phyloP scores from a whole-genome alignment of 495 filamentous ascomycete species.

The Aspergillus affinis region DNA sequence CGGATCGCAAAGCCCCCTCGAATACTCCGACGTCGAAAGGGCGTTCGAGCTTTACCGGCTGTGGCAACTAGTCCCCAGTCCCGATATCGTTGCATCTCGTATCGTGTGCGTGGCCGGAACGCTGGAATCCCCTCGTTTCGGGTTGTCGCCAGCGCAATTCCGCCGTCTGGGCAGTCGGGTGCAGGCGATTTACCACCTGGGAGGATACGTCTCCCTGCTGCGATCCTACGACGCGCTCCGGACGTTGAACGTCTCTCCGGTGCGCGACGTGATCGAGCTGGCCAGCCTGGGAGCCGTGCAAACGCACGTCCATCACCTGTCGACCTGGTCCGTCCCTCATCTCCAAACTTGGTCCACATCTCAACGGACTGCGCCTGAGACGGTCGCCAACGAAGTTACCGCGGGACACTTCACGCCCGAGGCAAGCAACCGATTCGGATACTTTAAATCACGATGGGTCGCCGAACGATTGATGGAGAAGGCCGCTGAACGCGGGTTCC shows the following conservation, averaged over 20 bases:
- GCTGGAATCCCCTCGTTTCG: not conserved
- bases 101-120: not conserved
- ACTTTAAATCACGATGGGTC: constrained; percentile 27
- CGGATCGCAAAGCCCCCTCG: not conserved
- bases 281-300: constrained; percentile 6
- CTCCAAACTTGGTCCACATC: constrained; percentile 22
- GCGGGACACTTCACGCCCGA: constrained; percentile 11
- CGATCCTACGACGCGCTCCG: constrained; percentile 20
- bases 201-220: constrained; percentile 23
- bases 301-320: constrained; percentile 19
- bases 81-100: not conserved
- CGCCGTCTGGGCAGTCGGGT: constrained; percentile 13
- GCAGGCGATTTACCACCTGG: constrained; percentile 25
- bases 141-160: constrained; percentile 10
- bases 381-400: constrained; percentile 9
- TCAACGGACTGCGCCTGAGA: constrained; percentile 5
- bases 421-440: constrained; percentile 12
- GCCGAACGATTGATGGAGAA: constrained; percentile 17
- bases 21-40: not conserved
- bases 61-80: not conserved
- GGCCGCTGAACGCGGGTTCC: constrained; percentile 24
- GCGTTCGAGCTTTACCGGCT: not conserved
- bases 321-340: constrained; percentile 30
- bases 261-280: constrained; percentile 20
- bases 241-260: constrained; percentile 15